Evolutionary conservation across 176 grass and related monocot species (phyloP), one percentile per base, ranked within the genome.

Genomic region (Zizania latifolia): DNA sequence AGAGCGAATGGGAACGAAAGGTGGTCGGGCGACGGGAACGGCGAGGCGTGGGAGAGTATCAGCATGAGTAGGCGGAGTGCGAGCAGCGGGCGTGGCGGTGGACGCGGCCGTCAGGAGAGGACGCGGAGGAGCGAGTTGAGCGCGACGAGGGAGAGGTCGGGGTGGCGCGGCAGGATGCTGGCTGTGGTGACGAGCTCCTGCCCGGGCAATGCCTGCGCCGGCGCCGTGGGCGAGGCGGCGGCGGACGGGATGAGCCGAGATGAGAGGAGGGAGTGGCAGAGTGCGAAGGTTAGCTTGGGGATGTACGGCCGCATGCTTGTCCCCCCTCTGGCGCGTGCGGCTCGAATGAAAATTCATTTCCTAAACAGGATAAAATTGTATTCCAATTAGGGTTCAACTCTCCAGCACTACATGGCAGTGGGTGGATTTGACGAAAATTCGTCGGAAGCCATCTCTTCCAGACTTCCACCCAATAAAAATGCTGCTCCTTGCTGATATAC

Each of bases 1-100:
- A 97, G 87, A 21, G 78, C 87, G 85, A 93, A 97, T 1, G 90
- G 90, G 77, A 93, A 97, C 54, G 93, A 90, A 66, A 79, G 83
- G 86, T 97, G 90, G 77, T 97, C 87, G 1, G 93, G 85, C 1
- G 80, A 26, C 10, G 93, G 87, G 80, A 92, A 69, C 1, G 84
- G 43, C 5, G 76, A 71, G 58, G 62, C 16, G 54, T 76, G 58
- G 3, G 81, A 82, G 84, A 90, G 87, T 87, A 93, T 92, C 55
- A 76, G 77, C 19, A 72, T 45, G 76, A 90, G 69, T 58, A 90
- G 75, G 54, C 75, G 35, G 68, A 93, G 71, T 22, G 72, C 79
- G 85, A 97, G 70, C 64, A 53, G 79, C 48, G 87, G 85, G 64
- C 69, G 78, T 15, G 88, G 24, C 3, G 63, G 62, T n/a, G 66